Conservation (phyloP, 2,329 filamentous ascomycete genomes). For the Hymenoscyphus repandus region DNA sequence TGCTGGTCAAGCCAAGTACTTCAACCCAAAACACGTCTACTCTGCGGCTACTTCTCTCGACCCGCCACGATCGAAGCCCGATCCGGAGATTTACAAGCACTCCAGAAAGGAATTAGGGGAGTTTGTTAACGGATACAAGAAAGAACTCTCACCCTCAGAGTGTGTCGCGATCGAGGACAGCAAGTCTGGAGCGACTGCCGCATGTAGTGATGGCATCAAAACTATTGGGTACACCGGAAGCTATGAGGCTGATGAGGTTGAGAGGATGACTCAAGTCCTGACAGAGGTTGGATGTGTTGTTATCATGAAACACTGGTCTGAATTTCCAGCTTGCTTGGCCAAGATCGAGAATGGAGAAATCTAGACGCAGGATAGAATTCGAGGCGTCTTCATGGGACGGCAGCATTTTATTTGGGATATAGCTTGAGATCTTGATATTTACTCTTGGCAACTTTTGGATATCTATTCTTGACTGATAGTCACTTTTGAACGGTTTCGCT, state of each 20-base stretch:
- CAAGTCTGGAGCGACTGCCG: conserved; percentile 76
- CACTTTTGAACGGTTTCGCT: too few relatives aligned
- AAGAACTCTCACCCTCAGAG: conserved; percentile 47
- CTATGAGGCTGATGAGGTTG: conserved; percentile 52
- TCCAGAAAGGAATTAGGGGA: too few relatives aligned
- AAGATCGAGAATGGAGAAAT: conserved; percentile 23
- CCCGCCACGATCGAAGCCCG: conserved; percentile 82
- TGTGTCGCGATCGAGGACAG: conserved; percentile 82
- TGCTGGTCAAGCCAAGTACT: conserved; percentile 75
- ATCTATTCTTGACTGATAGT: too few relatives aligned
- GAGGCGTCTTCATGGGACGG: too few relatives aligned
- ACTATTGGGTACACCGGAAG: conserved; percentile 82
- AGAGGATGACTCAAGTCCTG: conserved; percentile 60
- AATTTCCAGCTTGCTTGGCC: conserved; percentile 37
- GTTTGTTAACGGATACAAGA: too few relatives aligned
- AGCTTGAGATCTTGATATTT: too few relatives aligned
- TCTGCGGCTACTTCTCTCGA: conserved; percentile 74
- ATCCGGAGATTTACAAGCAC: conserved; percentile 89
- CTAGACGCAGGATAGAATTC: background rate
- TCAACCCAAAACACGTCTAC: conserved; percentile 70
- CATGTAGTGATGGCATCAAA: conserved; percentile 71
- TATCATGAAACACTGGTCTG: conserved; percentile 56
- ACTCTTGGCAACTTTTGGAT: too few relatives aligned
- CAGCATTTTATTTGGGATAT: too few relatives aligned
- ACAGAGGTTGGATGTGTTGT: conserved; percentile 55